A percentile compares a stretch with the other conserved stretches of the same genome.
These are phyloP conservation scores for Saccharomyces hybrid DNA, from an alignment of 1,139 yeast species.

Conservation along the genomic window DNA sequence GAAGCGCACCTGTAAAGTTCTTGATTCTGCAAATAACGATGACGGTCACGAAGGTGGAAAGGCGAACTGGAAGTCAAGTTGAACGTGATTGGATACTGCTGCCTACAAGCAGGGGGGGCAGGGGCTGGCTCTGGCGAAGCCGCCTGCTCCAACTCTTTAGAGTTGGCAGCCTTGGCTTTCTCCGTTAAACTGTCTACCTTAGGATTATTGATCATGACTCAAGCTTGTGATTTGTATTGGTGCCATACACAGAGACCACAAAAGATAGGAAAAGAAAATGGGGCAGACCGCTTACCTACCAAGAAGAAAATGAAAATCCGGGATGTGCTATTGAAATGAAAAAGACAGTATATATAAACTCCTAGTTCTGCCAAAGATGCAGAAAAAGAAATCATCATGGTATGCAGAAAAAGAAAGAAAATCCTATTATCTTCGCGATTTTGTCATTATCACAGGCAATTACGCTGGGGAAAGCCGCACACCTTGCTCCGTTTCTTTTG, in stretches of 20 bases:
- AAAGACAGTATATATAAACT: neutral
- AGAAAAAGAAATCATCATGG: neutral
- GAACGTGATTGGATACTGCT: neutral
- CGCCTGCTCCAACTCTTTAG: neutral
- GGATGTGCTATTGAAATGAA: neutral
- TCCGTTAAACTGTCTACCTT: neutral
- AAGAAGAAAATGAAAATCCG: neutral
- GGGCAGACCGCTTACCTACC: too few species aligned
- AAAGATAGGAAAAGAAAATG: neutral
- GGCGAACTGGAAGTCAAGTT: neutral
- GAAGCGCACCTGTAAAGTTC: conserved; percentile 14
- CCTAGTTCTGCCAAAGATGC: neutral
- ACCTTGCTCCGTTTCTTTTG: neutral
- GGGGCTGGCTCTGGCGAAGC: neutral
- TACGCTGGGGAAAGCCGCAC: neutral
- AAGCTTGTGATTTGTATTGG: neutral
- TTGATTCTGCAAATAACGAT: conserved; percentile 2
- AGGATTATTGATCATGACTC: neutral
- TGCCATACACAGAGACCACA: neutral
- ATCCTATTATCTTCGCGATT: neutral
- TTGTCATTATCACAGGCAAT: neutral
- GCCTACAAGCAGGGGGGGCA: neutral
- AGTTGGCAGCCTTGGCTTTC: neutral
- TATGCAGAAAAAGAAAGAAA: neutral
- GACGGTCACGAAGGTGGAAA: neutral